phyloP scores from a whole-genome alignment of 805 yeast genomes.

The Cyberlindnera samutprakarnensis region DNA sequence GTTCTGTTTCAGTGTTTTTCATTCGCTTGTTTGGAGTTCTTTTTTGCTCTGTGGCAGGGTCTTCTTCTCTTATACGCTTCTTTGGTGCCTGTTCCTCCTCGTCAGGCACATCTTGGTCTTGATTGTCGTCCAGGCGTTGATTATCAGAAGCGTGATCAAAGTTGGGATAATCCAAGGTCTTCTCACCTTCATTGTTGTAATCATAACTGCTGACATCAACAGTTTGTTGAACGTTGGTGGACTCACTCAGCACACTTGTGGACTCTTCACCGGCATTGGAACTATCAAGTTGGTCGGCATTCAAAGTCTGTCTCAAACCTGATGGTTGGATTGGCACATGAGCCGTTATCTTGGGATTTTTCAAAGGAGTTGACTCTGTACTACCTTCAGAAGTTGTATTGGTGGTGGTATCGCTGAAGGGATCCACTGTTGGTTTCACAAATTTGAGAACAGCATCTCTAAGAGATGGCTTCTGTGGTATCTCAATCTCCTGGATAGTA shows the following conservation, averaged over 20 bases:
- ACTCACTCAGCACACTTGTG: neutral
- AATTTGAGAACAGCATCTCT: neutral
- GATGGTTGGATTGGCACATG: conserved; percentile 3
- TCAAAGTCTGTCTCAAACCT: conserved; percentile 2
- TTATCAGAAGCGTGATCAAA: too few relatives aligned
- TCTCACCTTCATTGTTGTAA: too few relatives aligned
- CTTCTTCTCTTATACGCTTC: conserved; percentile 2
- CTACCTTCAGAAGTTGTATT: too few relatives aligned
- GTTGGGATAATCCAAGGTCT: too few relatives aligned
- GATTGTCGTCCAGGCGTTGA: too few relatives aligned
- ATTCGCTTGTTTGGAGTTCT: too few relatives aligned
- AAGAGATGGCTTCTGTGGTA: neutral
- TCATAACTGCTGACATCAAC: too few relatives aligned
- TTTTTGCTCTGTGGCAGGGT: too few relatives aligned
- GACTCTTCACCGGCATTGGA: conserved; percentile 4
- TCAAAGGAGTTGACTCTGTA: neutral
- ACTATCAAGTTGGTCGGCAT: neutral
- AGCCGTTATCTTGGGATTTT: too few relatives aligned
- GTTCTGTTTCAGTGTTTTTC: too few relatives aligned
- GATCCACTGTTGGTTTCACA: conserved; percentile 1
- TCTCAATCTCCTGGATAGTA: neutral
- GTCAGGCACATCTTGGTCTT: too few relatives aligned
- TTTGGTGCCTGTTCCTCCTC: too few relatives aligned
- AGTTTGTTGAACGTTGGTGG: neutral
- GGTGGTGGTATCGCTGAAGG: neutral